phyloP scores from a whole-genome alignment of 768 basidiomycete genomes.

The Boletus sp. region DNA sequence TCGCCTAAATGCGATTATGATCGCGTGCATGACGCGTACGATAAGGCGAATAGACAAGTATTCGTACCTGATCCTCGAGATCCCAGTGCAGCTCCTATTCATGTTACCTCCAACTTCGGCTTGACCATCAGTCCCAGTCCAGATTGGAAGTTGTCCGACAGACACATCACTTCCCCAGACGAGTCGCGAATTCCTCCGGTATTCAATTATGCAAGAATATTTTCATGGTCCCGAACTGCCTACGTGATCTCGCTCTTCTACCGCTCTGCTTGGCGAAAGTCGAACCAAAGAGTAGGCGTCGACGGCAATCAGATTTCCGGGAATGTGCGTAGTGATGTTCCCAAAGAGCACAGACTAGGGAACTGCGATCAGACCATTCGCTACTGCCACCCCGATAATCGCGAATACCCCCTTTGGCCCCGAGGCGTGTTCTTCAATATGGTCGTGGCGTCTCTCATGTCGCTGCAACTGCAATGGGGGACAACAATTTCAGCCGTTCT shows the following conservation, averaged over 20 bases:
- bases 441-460: slow-evolving; percentile 27
- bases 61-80: slow-evolving; percentile 2
- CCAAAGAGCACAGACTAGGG: slow-evolving; percentile 19
- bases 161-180: slow-evolving; percentile 20
- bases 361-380: slow-evolving; percentile 12
- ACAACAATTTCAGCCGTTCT: slow-evolving; percentile 31
- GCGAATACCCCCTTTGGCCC: slow-evolving; percentile 19
- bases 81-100: neutral
- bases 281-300: neutral
- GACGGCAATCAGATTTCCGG: neutral
- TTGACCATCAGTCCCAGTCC: slow-evolving; percentile 15
- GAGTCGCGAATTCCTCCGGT: slow-evolving; percentile 24
- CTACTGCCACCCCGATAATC: slow-evolving; percentile 17
- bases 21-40: slow-evolving; percentile 26
- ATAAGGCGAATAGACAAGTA: slow-evolving; percentile 10
- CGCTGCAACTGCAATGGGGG: slow-evolving; percentile 34
- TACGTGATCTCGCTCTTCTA: slow-evolving; percentile 19
- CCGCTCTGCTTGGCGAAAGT: slow-evolving; percentile 15
- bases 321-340: slow-evolving; percentile 1
- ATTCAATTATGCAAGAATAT: slow-evolving; percentile 24
- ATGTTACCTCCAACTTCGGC: slow-evolving; percentile 8
- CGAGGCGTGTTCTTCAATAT: slow-evolving; percentile 25
- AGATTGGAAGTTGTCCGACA: neutral
- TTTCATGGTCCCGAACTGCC: slow-evolving; percentile 22
- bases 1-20: slow-evolving; percentile 39